Base-by-base conservation (phyloP, 2,329 filamentous ascomycete species). In the Trichophyton benhamiae region DNA sequence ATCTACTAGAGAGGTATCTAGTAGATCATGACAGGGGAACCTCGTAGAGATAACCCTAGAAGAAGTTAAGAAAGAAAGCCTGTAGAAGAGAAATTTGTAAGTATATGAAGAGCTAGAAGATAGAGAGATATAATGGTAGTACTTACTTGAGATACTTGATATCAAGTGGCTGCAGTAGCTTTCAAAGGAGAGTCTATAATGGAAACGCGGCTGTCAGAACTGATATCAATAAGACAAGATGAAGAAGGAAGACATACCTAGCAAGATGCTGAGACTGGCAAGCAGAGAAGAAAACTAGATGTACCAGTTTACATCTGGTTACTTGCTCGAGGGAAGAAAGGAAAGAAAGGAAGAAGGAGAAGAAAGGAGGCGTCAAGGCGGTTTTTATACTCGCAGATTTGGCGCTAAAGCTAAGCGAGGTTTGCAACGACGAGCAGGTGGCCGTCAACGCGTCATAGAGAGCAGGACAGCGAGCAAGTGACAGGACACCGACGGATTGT, bases 381-480 rank as follows among this genome's bases (percentile, higher is more conserved):
- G 9, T 38, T 55, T 66, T 62, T 63, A 66, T 66, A 64, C 25
- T 46, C 13, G 25, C 36, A 20, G 2, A 44, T 48, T 44, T 15
- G 48, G 52, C 62, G 58, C 62, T 62, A 63, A 55, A 20, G n/a
- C 36, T 59, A 63, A 60, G 57, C 60, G 58, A 62, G 33, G 33
- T 38, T 49, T 58, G 9, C 9, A 41, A 58, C 11, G 57, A 36
- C 27, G 15, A 17, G 57, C 36, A 25, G 17, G 11, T 20, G 27
- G 36, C 42, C 17, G 57, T 25, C 53, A 17, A 30, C 15, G 25
- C 13, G 30, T 3, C 22, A 38, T 57, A 38, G 8, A 41, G 11
- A 57, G 27, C 9, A 30, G 7, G 36, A 33, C 27, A 38, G 36
- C 17, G 3, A 38, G 33, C 9, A 38, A 38, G 27, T 38, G 33